These are phyloP conservation scores for Aspergillus clavatus DNA, from an alignment of 2,329 filamentous ascomycete species.

Conservation along the genomic window DNA sequence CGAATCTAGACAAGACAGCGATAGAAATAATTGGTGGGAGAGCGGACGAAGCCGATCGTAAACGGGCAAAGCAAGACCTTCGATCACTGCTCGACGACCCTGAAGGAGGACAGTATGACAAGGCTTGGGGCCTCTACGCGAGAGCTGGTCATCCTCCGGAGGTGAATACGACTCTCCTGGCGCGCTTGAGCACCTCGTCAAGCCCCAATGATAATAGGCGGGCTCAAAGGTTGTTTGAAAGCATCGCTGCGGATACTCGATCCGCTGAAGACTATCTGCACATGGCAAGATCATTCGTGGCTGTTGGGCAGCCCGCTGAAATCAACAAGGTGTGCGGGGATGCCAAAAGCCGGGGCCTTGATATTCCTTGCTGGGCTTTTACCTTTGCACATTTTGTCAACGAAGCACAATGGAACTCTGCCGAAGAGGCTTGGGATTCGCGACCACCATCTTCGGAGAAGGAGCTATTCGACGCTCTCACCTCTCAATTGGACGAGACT, in stretches of 20 bases:
- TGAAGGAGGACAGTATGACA: constrained; percentile 26
- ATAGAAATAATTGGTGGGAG: constrained; percentile 2
- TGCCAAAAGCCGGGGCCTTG: constrained; percentile 27
- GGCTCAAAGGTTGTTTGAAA: constrained; percentile 44
- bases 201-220: constrained; percentile 38
- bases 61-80: constrained; percentile 17
- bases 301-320: constrained; percentile 33
- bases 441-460: constrained; percentile 12
- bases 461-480: constrained; percentile 10
- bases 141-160: constrained; percentile 25
- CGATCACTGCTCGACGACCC: constrained; percentile 13
- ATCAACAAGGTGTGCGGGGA: constrained; percentile 41
- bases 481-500: constrained; percentile 11
- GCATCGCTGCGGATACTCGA: constrained; percentile 34
- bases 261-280: constrained; percentile 42
- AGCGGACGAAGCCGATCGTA: constrained; percentile 6
- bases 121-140: constrained; percentile 42
- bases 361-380: constrained; percentile 26
- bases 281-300: constrained; percentile 42
- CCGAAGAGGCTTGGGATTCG: constrained; percentile 28
- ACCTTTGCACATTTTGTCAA: constrained; percentile 30
- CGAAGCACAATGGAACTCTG: constrained; percentile 29
- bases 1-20: constrained; percentile 5
- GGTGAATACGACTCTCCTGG: constrained; percentile 28
- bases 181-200: constrained; percentile 38